Evolutionary conservation across 1,284 basidiomycete genomes (phyloP).

Genomic region (Ustilago sp.): DNA sequence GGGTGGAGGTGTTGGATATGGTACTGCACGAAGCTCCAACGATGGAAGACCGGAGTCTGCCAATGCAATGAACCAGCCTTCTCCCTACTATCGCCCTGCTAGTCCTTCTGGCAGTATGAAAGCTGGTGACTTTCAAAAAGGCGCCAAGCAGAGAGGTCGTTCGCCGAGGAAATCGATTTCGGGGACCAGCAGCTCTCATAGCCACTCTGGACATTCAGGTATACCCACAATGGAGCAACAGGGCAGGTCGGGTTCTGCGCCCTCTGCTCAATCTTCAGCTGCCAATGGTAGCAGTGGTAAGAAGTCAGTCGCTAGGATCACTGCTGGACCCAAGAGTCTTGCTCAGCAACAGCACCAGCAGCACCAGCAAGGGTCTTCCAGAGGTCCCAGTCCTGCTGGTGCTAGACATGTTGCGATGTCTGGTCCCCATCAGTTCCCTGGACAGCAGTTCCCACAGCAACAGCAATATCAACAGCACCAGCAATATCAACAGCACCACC

Average conservation of each 20-base stretch:
- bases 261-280: constrained; percentile 18
- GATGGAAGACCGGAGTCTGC: constrained; percentile 57
- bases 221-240: constrained; percentile 2
- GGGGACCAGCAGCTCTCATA: constrained; percentile 2
- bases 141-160: constrained; percentile 36
- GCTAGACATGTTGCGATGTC: constrained; percentile 20
- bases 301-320: constrained; percentile 43
- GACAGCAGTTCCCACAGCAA: constrained; percentile 4
- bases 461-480: background rate
- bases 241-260: constrained; percentile 12
- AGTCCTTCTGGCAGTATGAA: constrained; percentile 48
- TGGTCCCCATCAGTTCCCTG: constrained; percentile 43
- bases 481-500: no score
- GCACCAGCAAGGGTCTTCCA: constrained; percentile 12
- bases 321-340: constrained; percentile 43
- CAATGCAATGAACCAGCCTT: background rate
- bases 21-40: constrained; percentile 52
- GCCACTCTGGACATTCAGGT: background rate
- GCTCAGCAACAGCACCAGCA: constrained; percentile 30
- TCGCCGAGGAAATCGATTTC: constrained; percentile 33
- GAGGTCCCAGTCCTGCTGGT: constrained; percentile 20
- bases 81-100: constrained; percentile 33
- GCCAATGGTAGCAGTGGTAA: constrained; percentile 11
- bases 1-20: constrained; percentile 61
- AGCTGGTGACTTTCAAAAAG: constrained; percentile 47